These are phyloP conservation scores for Graphilbum ipis-grandicollis DNA, from an alignment of 2,329 filamentous ascomycete genomes.

Conservation along the genomic window DNA sequence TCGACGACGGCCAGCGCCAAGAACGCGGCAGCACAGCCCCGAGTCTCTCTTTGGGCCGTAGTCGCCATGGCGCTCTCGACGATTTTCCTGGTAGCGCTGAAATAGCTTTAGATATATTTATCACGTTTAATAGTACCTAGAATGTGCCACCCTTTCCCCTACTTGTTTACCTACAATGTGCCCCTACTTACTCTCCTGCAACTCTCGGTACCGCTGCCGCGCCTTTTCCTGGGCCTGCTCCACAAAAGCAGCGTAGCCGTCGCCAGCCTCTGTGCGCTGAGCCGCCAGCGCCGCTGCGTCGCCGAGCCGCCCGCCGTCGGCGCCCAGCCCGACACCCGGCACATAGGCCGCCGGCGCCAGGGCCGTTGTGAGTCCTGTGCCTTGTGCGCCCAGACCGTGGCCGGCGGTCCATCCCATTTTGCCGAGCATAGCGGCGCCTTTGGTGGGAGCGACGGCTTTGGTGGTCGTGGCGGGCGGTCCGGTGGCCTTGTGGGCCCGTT, in stretches of 20 bases:
- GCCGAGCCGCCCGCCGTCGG: constrained; percentile 50
- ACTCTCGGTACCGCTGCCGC: constrained; percentile 33
- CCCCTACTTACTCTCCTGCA: not conserved
- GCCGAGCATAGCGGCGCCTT: constrained; percentile 48
- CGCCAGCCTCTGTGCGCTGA: constrained; percentile 36
- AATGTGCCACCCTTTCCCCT: too few species aligned
- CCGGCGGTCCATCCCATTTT: constrained; percentile 60
- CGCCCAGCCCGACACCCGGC: constrained; percentile 52
- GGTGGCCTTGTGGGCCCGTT: constrained; percentile 13
- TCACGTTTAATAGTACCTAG: not conserved
- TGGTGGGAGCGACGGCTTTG: constrained; percentile 28
- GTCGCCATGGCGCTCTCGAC: too few species aligned
- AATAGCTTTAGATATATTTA: not conserved
- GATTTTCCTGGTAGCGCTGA: too few species aligned
- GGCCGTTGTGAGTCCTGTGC: constrained; percentile 44
- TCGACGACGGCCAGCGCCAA: constrained; percentile 3
- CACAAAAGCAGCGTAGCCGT: constrained; percentile 40
- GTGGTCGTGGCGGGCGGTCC: constrained; percentile 17
- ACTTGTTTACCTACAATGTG: not conserved
- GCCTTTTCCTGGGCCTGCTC: constrained; percentile 48
- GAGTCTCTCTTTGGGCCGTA: too few species aligned
- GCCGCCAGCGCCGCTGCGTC: constrained; percentile 49
- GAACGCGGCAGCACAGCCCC: too few species aligned
- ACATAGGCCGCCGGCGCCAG: constrained; percentile 48
- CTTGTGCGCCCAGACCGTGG: constrained; percentile 45